These are phyloP conservation scores for Kurtzmaniella quercitrusa DNA, from an alignment of 1,139 yeast genomes.

Conservation along the genomic window DNA sequence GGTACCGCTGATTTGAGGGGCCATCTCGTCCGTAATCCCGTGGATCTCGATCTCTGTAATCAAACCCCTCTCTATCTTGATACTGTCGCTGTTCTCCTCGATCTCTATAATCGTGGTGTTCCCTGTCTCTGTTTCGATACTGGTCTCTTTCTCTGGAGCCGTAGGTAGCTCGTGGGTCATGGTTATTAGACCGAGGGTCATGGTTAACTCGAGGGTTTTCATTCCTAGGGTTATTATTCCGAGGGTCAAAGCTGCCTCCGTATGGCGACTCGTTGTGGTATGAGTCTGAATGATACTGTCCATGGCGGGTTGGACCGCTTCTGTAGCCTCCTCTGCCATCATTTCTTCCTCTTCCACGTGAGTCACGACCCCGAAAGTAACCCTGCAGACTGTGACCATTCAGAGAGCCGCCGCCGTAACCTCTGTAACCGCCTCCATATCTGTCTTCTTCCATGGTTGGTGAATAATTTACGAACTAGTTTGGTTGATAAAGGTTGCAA, in stretches of 20 bases:
- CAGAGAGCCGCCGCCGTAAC: background rate
- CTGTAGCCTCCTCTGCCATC: slow-evolving; percentile 13
- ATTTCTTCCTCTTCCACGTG: slow-evolving; percentile 1
- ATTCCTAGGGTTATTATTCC: background rate
- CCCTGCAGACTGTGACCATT: background rate
- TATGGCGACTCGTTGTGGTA: background rate
- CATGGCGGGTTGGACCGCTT: slow-evolving; percentile 6
- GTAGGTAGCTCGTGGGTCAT: background rate
- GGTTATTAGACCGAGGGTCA: no score
- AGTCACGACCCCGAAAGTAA: background rate
- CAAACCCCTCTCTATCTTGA: background rate
- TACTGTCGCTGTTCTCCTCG: background rate
- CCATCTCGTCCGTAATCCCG: background rate
- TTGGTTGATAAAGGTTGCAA: background rate
- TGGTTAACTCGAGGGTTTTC: no score
- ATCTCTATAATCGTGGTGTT: slow-evolving; percentile 5
- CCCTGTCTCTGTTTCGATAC: slow-evolving; percentile 5
- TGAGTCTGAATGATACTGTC: background rate
- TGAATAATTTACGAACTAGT: background rate
- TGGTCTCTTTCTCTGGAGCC: slow-evolving; percentile 4
- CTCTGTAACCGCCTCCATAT: background rate
- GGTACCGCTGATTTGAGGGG: background rate
- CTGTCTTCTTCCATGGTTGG: background rate
- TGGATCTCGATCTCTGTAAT: background rate
- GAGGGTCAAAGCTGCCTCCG: background rate